Percentiles rank a stretch among this genome's conserved stretches.
Evolutionary conservation across 345 rosid species (phyloP).

Genomic region (Carallia pectinifolia): DNA sequence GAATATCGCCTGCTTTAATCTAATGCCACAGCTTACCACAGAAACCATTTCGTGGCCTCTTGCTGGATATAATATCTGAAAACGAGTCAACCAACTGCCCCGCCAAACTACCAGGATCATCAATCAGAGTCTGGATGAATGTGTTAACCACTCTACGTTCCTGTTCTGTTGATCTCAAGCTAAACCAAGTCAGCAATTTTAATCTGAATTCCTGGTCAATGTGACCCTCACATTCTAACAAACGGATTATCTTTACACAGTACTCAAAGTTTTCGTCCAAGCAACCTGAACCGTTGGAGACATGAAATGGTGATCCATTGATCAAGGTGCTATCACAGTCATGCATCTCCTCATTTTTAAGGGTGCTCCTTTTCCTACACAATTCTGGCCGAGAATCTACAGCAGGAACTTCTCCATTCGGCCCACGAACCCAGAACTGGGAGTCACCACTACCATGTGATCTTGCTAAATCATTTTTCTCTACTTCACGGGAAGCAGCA

Average conservation of each 20-base stretch:
- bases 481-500: slow-evolving; percentile 61
- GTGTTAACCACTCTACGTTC: slow-evolving; percentile 89
- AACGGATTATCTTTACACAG: slow-evolving; percentile 75
- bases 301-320: slow-evolving; percentile 54
- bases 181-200: slow-evolving; percentile 91
- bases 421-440: slow-evolving; percentile 45
- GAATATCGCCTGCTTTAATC: slow-evolving; percentile 20
- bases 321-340: slow-evolving; percentile 84
- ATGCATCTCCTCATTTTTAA: slow-evolving; percentile 59
- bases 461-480: slow-evolving; percentile 55
- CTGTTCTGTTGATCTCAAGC: slow-evolving; percentile 75
- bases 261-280: slow-evolving; percentile 81
- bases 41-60: slow-evolving; percentile 63
- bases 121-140: slow-evolving; percentile 76
- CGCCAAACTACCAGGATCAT: slow-evolving; percentile 87
- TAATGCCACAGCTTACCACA: slow-evolving; percentile 63
- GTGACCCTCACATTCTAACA: slow-evolving; percentile 81
- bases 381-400: slow-evolving; percentile 57
- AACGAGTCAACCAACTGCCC: slow-evolving; percentile 88
- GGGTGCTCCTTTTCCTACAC: slow-evolving; percentile 60
- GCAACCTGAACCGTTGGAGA: slow-evolving; percentile 46
- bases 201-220: slow-evolving; percentile 74
- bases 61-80: slow-evolving; percentile 67
- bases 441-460: slow-evolving; percentile 65
- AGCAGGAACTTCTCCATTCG: slow-evolving; percentile 50